Evolutionary conservation across 2,329 filamentous ascomycete genomes (phyloP), one percentile per base, ranked within the genome.

Genomic region (Pseudopyricularia javanii): DNA sequence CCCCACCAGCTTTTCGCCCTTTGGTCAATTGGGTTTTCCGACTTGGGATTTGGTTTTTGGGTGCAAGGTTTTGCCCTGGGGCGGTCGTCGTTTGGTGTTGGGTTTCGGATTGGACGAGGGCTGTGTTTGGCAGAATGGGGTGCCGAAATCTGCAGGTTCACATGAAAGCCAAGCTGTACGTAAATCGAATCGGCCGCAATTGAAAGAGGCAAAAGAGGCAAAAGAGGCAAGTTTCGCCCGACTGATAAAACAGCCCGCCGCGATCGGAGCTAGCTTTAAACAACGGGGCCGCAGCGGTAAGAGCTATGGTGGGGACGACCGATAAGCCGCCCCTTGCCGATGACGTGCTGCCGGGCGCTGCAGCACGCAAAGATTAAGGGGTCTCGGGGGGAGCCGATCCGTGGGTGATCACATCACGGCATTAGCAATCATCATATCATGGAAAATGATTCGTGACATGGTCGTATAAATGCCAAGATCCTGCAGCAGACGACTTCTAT

Each of bases 271-370:
- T 24, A 22, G 9, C 20, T n/a, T n/a, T n/a, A n/a, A n/a, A 43
- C 3, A 43, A 24, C 17, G 17, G 17, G n/a, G n/a, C n/a, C 7
- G 37, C 37, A 20, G 20, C 20, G 17, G 37, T 43, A 15, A 43
- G 37, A 43, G 37, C 37, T 43, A 20, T 43, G 17, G 37, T 43
- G 37, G 37, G 37, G 37, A n/a, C n/a, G n/a, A n/a, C 37, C 37
- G 37, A 43, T 43, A 43, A 22, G 37, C n/a, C 37, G 20, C n/a
- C 49, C 49, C 49, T 35, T 51, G 22, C 49, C 37, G 34, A 51
- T 51, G 49, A 40, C 33, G 7, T 51, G 49, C 49, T 51, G 26
- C 49, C 22, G 24, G 37, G 17, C 35, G 8, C 37, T 12, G 24
- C n/a, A n/a, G 37, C 37, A 43, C 20, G 24, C n/a, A 28, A 34